Evolutionary conservation across 306 rosid genomes (phyloP).

Genomic region (Prosopis cineraria): DNA sequence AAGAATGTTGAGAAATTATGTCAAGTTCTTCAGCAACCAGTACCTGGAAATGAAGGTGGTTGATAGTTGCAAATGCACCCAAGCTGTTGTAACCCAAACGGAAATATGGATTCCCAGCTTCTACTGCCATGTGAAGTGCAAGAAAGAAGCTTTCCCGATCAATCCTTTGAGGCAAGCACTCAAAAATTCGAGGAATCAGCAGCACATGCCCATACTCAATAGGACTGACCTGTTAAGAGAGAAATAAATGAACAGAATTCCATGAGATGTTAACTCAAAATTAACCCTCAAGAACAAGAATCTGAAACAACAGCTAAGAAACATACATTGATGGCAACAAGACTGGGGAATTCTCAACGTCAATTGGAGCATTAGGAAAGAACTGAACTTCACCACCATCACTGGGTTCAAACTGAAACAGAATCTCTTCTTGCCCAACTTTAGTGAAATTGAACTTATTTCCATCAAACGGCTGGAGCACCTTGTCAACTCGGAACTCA

Average conservation of each 20-base stretch:
- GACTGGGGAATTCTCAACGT: conserved; percentile 72
- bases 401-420: conserved; percentile 79
- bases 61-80: conserved; percentile 98
- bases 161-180: conserved; percentile 85
- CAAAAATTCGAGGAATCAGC: conserved; percentile 80
- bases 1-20: background rate
- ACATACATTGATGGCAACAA: conserved; percentile 90
- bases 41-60: conserved; percentile 99
- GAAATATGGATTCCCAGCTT: conserved; percentile 81
- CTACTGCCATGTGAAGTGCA: conserved; percentile 90
- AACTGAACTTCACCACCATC: conserved; percentile 69
- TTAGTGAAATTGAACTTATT: conserved; percentile 94
- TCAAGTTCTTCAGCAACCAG: background rate
- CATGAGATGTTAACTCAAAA: background rate
- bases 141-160: conserved; percentile 79
- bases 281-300: conserved; percentile 1
- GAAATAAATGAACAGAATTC: background rate
- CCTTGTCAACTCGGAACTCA: conserved; percentile 91
- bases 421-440: conserved; percentile 96
- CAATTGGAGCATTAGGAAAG: conserved; percentile 65
- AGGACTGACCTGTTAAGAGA: conserved; percentile 84
- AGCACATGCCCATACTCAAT: conserved; percentile 97
- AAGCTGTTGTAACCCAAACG: conserved; percentile 96
- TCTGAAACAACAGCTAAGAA: background rate
- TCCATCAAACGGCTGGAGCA: conserved; percentile 93